Base-by-base conservation (phyloP, 805 yeast genomes). In the Debaryomyces hansenii region DNA sequence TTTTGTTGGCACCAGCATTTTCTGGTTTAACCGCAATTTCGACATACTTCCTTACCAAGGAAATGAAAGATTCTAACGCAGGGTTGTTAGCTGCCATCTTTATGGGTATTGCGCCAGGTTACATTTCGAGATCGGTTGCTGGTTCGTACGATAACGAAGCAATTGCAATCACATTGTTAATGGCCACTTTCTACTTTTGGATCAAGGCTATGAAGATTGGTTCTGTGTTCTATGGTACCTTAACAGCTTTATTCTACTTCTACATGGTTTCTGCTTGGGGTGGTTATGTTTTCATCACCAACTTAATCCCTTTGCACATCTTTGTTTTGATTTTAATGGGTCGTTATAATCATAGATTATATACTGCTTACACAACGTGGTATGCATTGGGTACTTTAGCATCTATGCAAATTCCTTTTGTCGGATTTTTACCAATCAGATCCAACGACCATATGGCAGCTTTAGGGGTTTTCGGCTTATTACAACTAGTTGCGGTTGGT, bases 251-350 rank as follows among this genome's bases (percentile, higher is more conserved):
- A 29, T 86, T 84, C 58, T 94, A 95, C 74, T 94, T 95, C 70
- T 94, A 94, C 77, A 94, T 94, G 99, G 99, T 94, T 43, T 84
- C 96, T 40, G 99, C 99, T 10, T 91, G 99, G 97, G 99, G 99
- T 75, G 99, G 99, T 21, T 94, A 94, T 64, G 99, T 95, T 43
- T 94, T 94, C 76, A 95, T 94, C 70, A 94, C 99, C 49, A 94
- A 94, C 72, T 83, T 95, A 77, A 90, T 94, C 59, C 99, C 99
- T 40, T 75, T 94, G 57, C 99, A 94, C 65, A 90, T 91, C 20
- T 91, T 94, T 62, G 91, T 90, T 41, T 75, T 94, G 63, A 70
- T 94, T 44, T 70, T 89, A 54, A 94, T 94, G 98, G 99, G 99
- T 43, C 85, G 99, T 61, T 94, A 90, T 69, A 80, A 80, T 56